Base-by-base conservation (phyloP, 1,139 yeast genomes). In the Saccharomyces hybrid region DNA sequence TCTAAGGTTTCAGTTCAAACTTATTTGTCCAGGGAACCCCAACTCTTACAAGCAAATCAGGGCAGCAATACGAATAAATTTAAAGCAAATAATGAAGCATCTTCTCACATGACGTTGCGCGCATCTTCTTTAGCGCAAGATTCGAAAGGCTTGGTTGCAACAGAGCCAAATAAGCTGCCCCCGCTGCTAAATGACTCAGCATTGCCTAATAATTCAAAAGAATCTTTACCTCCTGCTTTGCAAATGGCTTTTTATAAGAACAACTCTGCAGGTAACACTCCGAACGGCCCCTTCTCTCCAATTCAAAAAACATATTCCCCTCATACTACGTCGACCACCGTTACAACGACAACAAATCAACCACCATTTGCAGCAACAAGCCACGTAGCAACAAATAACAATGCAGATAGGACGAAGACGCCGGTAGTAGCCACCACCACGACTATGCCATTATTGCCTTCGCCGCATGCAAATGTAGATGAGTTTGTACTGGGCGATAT, bases 401-500 rank as follows among this genome's bases (percentile, higher is more conserved):
- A 13, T 4, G 20, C 9, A 11, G 7, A 49, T 29, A 27, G 27
- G 14, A 34, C 31, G 48, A 57, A 54, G 27, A 46, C 59, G 14
- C 65, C 60, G 23, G 59, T 63, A 0, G 59, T 65, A 2, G 64
- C 65, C 5, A 64, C 69, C 1, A 66, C 71, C 5, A 64, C 61
- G 23, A 64, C 69, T 3, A 61, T 64, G 42, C 63, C 63, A 20
- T 64, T 64, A 29, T 61, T 71, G 11, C 71, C 63, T 3, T 68
- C 70, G 1, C 71, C 74, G 13, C 65, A 66, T 49, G 67, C 68
- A n/a, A 68, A 66, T 46, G 71, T 72, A n/a, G 71, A 80, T 1
- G 90, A 85, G 60, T 88, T 86, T 62, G 78, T 80, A 1, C 72
- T 90, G 28, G 96, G 96, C 0, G 85, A 85, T 57, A 91, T 89